Evolutionary conservation across 257 asterid species (phyloP).

Genomic region (Buddleja alternifolia): DNA sequence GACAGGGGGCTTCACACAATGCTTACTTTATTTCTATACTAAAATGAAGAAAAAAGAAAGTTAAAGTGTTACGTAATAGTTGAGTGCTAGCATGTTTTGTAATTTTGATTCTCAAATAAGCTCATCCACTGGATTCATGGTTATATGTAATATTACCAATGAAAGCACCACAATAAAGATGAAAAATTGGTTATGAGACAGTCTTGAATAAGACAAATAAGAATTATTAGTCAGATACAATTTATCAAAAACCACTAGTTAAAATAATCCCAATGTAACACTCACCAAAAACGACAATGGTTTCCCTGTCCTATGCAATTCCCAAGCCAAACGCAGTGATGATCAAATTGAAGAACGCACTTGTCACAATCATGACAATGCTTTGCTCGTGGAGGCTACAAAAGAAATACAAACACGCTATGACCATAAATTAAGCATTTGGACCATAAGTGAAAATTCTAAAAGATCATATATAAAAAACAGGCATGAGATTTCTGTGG

Average conservation of each 20-base stretch:
- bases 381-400: slow-evolving; percentile 97
- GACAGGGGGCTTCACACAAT: no score
- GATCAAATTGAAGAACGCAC: slow-evolving; percentile 98
- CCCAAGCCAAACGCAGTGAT: slow-evolving; percentile 99
- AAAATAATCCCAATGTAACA: slow-evolving; percentile 19
- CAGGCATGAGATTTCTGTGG: slow-evolving; percentile 5
- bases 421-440: slow-evolving; percentile 23
- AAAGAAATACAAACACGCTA: slow-evolving; percentile 27
- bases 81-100: not conserved
- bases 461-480: not conserved
- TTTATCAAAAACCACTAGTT: slow-evolving; percentile 8
- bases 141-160: not conserved
- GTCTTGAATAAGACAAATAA: slow-evolving; percentile 2
- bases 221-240: slow-evolving; percentile 16
- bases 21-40: no score
- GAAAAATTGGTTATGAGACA: not conserved
- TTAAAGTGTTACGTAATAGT: not conserved
- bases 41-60: not conserved
- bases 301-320: slow-evolving; percentile 91
- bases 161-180: not conserved
- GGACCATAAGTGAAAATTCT: not conserved
- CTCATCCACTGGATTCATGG: not conserved
- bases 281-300: slow-evolving; percentile 93
- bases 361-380: slow-evolving; percentile 97
- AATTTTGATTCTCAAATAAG: not conserved